Evolutionary conservation across 164 flowering plant genomes (phyloP).

Genomic region (Taxillus chinensis): DNA sequence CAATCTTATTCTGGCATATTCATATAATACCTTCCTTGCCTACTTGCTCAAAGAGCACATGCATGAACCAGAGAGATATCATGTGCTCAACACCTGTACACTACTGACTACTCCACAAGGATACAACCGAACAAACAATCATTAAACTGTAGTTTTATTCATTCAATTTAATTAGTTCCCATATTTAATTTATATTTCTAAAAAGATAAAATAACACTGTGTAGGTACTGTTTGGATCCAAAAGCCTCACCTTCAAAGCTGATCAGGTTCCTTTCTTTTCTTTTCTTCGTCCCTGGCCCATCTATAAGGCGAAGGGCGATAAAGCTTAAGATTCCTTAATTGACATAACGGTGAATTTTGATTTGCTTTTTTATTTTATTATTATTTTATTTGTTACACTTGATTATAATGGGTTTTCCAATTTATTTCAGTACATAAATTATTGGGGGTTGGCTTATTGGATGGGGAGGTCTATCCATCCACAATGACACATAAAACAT

Average conservation of each 20-base stretch:
- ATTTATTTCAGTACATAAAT: too few species aligned
- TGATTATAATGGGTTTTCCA: too few species aligned
- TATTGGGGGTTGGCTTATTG: too few species aligned
- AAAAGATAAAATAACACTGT: neutral
- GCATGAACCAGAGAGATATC: neutral
- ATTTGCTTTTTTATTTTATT: neutral
- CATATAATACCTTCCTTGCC: neutral
- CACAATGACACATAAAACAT: too few species aligned
- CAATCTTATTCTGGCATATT: neutral
- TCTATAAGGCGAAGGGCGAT: neutral
- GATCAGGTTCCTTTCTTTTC: too few species aligned
- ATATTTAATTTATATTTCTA: neutral
- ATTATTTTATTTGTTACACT: too few species aligned
- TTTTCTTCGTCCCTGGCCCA: neutral
- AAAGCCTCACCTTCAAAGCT: neutral
- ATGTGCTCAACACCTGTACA: neutral
- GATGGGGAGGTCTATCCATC: too few species aligned
- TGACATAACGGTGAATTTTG: neutral
- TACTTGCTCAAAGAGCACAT: neutral
- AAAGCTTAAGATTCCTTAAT: neutral
- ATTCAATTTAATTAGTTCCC: neutral
- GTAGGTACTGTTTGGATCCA: neutral
- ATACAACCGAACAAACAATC: neutral
- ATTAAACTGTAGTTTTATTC: neutral
- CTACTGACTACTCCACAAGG: neutral